Percentiles rank a stretch among this genome's conserved stretches.
Evolutionary conservation across 2,329 filamentous ascomycete species (phyloP).

Genomic region (Colletotrichum sp.): DNA sequence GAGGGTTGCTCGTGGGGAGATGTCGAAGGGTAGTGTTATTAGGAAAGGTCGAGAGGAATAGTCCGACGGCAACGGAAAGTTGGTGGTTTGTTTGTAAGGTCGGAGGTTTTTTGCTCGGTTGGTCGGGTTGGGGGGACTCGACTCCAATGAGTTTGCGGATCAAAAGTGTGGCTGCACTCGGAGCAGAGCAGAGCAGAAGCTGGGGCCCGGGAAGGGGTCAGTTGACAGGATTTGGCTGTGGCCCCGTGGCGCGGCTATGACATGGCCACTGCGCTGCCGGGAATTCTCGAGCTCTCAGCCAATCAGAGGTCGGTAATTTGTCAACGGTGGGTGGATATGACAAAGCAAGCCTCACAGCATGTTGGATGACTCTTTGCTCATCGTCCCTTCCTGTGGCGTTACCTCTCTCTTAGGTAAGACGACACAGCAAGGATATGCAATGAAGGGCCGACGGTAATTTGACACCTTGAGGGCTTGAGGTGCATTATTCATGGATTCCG

Average conservation of each 20-base stretch:
- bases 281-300: not conserved
- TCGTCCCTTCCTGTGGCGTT: not conserved
- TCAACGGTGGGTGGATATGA: not conserved
- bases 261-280: not conserved
- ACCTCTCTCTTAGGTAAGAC: not conserved
- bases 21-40: not conserved
- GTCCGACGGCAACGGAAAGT: not conserved
- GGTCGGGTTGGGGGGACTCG: not conserved
- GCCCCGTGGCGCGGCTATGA: conserved; percentile 21
- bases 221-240: conserved; percentile 1
- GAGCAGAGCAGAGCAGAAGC: conserved; percentile 1
- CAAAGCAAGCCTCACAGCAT: conserved; percentile 2
- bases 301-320: conserved; percentile 14
- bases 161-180: not conserved
- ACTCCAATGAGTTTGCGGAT: not conserved
- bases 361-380: not conserved
- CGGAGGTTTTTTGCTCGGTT: conserved; percentile 5
- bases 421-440: not conserved
- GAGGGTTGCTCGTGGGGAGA: not conserved
- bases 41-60: not conserved
- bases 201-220: conserved; percentile 12
- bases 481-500: not conserved
- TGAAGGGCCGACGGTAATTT: not conserved
- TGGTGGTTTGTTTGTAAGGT: not conserved
- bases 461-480: not conserved